These are phyloP conservation scores for Kluyveromyces siamensis DNA, from an alignment of 805 yeast species.

Conservation along the genomic window DNA sequence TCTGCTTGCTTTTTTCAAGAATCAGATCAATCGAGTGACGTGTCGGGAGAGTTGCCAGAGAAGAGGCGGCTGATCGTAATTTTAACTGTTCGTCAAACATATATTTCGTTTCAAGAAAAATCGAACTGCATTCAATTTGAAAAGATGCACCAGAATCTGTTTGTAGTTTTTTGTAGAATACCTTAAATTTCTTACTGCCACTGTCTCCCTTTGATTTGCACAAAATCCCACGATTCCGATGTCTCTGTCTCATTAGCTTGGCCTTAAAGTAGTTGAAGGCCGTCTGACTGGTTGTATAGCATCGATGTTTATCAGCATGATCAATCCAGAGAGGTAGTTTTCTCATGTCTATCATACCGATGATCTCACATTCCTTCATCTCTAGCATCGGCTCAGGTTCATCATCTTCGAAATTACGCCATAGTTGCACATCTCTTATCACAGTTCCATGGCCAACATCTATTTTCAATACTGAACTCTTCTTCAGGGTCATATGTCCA, in stretches of 20 bases:
- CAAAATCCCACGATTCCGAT: slow-evolving; percentile 17
- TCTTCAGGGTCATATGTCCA: slow-evolving; percentile 2
- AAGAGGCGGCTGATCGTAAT: neutral
- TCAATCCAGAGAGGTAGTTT: slow-evolving; percentile 24
- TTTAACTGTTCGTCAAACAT: slow-evolving; percentile 5
- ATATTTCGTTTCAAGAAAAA: slow-evolving; percentile 4
- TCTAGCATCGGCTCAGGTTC: neutral
- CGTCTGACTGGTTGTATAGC: slow-evolving; percentile 20
- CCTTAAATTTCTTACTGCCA: neutral
- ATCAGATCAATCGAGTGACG: slow-evolving; percentile 14
- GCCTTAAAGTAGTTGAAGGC: slow-evolving; percentile 20
- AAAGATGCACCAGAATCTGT: slow-evolving; percentile 1
- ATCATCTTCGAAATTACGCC: slow-evolving; percentile 8
- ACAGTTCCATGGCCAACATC: slow-evolving; percentile 16
- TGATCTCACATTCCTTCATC: neutral
- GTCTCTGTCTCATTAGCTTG: slow-evolving; percentile 12
- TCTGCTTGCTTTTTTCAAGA: slow-evolving; percentile 14
- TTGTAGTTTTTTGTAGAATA: neutral
- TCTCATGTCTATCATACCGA: slow-evolving; percentile 9
- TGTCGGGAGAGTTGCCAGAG: neutral
- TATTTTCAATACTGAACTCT: slow-evolving; percentile 9
- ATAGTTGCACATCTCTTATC: slow-evolving; percentile 23
- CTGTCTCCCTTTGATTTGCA: neutral
- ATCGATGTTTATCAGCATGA: slow-evolving; percentile 5
- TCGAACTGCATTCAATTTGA: slow-evolving; percentile 3